These are phyloP conservation scores for Alternaria alternata DNA, from an alignment of 2,329 filamentous ascomycete species.

Conservation along the genomic window DNA sequence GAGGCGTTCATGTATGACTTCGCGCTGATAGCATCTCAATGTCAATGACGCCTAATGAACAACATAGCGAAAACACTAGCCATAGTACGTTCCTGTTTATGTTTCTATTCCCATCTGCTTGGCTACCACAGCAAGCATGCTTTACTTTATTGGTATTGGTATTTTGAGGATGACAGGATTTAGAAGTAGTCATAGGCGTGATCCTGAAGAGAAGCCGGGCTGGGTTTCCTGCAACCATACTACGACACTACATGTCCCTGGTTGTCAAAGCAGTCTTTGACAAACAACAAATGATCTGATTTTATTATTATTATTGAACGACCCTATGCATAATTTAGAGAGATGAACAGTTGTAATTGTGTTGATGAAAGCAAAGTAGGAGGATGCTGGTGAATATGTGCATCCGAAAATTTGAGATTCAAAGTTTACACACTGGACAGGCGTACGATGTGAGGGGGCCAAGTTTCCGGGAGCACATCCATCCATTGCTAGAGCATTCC, in stretches of 20 bases:
- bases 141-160: neutral
- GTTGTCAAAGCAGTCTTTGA: neutral
- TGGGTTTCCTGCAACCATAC: neutral
- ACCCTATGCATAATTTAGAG: neutral
- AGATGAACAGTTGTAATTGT: neutral
- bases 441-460: neutral
- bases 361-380: neutral
- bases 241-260: neutral
- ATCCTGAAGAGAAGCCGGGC: neutral
- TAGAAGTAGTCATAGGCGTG: neutral
- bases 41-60: too few relatives aligned
- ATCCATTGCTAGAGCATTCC: neutral
- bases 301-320: too few relatives aligned
- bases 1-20: neutral
- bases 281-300: too few relatives aligned
- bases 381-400: neutral
- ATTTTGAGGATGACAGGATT: neutral
- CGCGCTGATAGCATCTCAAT: neutral
- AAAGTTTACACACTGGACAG: neutral
- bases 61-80: too few relatives aligned
- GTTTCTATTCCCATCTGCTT: neutral
- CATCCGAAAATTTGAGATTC: neutral
- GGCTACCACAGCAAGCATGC: neutral
- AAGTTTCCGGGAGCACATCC: neutral
- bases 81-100: neutral